These are phyloP conservation scores for Leptographium radiaticola DNA, from an alignment of 2,329 filamentous ascomycete species.

Conservation along the genomic window DNA sequence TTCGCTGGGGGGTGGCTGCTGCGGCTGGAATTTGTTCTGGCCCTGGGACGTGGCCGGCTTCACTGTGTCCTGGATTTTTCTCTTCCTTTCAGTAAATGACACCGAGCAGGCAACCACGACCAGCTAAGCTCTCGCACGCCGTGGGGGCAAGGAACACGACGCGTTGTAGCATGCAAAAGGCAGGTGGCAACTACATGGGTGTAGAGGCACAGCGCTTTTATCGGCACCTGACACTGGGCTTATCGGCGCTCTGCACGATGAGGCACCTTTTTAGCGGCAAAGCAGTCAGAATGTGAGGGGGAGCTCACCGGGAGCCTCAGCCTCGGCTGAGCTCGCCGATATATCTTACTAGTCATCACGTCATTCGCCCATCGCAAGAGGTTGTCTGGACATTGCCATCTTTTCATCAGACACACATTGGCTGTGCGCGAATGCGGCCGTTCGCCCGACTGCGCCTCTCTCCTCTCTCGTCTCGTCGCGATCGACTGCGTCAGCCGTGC, in stretches of 20 bases:
- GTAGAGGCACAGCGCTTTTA: conserved; percentile 2
- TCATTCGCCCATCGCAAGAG: too few relatives aligned
- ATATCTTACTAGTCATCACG: not conserved
- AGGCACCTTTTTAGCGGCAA: not conserved
- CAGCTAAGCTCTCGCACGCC: too few relatives aligned
- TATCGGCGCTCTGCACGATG: conserved; percentile 2
- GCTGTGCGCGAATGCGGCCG: too few relatives aligned
- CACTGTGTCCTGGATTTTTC: not conserved
- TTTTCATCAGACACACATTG: too few relatives aligned
- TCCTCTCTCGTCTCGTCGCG: not conserved
- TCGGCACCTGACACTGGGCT: conserved; percentile 10
- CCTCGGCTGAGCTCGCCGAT: not conserved
- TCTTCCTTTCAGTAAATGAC: not conserved
- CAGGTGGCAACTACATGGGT: too few relatives aligned
- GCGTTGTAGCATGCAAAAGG: too few relatives aligned
- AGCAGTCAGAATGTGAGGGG: not conserved
- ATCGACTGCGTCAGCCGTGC: not conserved
- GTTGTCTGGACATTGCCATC: too few relatives aligned
- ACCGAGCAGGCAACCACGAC: too few relatives aligned
- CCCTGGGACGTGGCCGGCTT: not conserved
- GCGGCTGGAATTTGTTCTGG: not conserved
- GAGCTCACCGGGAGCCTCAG: not conserved
- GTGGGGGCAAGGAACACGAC: too few relatives aligned
- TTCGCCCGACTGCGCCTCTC: not conserved
- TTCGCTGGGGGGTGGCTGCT: not conserved